Base-by-base conservation (phyloP, 148 eudicot genomes). In the Camellia lanceoleosa region DNA sequence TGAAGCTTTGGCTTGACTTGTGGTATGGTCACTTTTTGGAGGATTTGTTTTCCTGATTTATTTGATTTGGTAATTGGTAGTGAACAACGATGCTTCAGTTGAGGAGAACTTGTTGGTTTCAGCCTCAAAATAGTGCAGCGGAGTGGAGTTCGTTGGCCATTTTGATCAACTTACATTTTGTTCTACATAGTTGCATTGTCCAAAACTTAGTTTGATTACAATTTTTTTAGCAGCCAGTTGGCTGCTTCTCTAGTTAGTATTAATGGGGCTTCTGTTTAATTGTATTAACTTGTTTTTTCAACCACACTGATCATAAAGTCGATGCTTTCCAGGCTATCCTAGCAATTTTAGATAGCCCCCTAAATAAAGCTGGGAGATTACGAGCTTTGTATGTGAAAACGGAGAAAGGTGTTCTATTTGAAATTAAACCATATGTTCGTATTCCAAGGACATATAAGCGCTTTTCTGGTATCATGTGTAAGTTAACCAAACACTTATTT, bases 391-490 rank as follows among this genome's bases (percentile, higher is more conserved):
- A 96, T 89, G 99, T 96, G 19, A 91, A 72, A 82, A 96, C 99
- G 3, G 92, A 96, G 82, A 90, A 91, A 84, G 97, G 92, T 77
- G 88, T 93, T 54, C 95, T 96, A 78, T 87, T 96, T 79, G 93
- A 96, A 82, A 90, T 96, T 55, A 96, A 93, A 65, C 99, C 99
- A 72, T 89, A 87, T 79, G 95, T 88, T 72, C 99, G 99, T 82
- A 90, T 96, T 83, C 99, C 99, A 49, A 93, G 99, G 84, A 95
- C 98, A 67, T 92, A 86, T 71, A 91, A 92, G 82, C 91, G 99
- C 30, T 93, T 96, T 58, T 89, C 99, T 78, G 99, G 99, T 30
- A 86, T 96, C 73, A 96, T 96, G 93, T 90, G 99, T 93, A 84
- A 92, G 99, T 91, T 79, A n/a, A 52, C 69, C 5, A 66, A 69